phyloP scores from a whole-genome alignment of 345 rosid species.

The Brassica juncea region DNA sequence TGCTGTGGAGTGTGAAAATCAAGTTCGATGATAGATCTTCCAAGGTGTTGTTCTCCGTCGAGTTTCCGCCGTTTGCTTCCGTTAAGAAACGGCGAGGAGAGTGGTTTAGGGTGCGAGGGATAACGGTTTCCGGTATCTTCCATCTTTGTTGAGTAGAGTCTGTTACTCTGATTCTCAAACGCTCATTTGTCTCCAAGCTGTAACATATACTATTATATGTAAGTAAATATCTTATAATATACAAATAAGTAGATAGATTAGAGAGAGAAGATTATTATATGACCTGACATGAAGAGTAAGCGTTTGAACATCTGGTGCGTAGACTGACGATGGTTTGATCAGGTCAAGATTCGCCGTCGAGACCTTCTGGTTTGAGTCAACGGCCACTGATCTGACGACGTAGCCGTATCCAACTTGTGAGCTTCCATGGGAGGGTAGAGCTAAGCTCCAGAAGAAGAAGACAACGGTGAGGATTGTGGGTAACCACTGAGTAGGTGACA shows the following conservation, averaged over 20 bases:
- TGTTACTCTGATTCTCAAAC: conserved; percentile 55
- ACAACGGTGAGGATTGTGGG: neutral
- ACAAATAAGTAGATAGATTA: neutral
- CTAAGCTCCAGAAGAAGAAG: conserved; percentile 18
- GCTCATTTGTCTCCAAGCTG: conserved; percentile 57
- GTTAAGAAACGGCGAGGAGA: conserved; percentile 16
- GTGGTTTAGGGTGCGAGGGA: conserved; percentile 44
- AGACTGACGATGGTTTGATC: conserved; percentile 46
- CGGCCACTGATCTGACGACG: conserved; percentile 43
- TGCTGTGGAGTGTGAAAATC: conserved; percentile 54
- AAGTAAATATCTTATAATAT: neutral
- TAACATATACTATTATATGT: neutral
- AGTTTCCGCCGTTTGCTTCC: conserved; percentile 1
- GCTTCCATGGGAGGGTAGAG: conserved; percentile 27
- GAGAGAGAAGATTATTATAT: conserved; percentile 4
- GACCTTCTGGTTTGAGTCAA: conserved; percentile 30
- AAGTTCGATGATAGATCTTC: conserved; percentile 53
- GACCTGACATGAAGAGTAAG: conserved; percentile 54
- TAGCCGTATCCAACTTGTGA: conserved; percentile 55
- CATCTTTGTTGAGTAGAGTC: conserved; percentile 53
- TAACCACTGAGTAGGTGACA: conserved; percentile 24
- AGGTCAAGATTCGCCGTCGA: conserved; percentile 54
- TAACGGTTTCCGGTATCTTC: conserved; percentile 59
- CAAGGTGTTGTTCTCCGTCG: conserved; percentile 7
- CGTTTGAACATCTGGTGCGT: conserved; percentile 51